Percentiles rank a stretch among this genome's conserved stretches.
phyloP scores from a whole-genome alignment of 2,329 filamentous ascomycete species.

The Colletotrichum sp. region DNA sequence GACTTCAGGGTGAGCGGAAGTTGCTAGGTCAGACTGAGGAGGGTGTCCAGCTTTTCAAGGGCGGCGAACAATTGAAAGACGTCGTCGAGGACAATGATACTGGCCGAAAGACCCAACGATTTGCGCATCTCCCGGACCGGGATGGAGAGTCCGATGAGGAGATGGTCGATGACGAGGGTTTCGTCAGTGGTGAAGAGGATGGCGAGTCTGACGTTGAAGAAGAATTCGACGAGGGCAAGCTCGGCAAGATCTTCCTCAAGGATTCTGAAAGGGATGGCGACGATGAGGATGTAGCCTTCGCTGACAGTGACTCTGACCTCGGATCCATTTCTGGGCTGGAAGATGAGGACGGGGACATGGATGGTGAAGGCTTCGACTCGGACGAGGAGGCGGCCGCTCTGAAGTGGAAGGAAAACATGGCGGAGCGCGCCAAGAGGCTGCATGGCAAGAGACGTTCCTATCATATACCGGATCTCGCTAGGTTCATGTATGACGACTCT shows the following conservation, averaged over 20 bases:
- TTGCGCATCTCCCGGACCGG: slow-evolving; percentile 62
- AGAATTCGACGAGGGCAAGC: slow-evolving; percentile 63
- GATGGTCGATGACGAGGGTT: slow-evolving; percentile 57
- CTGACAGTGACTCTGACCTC: slow-evolving; percentile 95
- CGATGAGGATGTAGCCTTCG: slow-evolving; percentile 83
- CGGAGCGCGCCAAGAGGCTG: slow-evolving; percentile 73
- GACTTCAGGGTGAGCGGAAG: slow-evolving; percentile 81
- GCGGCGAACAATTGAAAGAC: slow-evolving; percentile 70
- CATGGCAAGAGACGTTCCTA: slow-evolving; percentile 76
- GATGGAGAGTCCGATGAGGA: slow-evolving; percentile 53
- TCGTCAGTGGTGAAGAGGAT: slow-evolving; percentile 58
- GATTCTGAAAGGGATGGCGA: slow-evolving; percentile 54
- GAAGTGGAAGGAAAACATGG: slow-evolving; percentile 89
- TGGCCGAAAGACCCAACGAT: slow-evolving; percentile 64
- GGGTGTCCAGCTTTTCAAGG: slow-evolving; percentile 85
- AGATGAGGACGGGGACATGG: slow-evolving; percentile 45
- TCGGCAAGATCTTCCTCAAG: slow-evolving; percentile 66
- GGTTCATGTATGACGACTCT: slow-evolving; percentile 86
- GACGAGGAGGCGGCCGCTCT: slow-evolving; percentile 75
- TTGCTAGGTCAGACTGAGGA: slow-evolving; percentile 83
- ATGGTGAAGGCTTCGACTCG: slow-evolving; percentile 57
- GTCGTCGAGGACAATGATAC: slow-evolving; percentile 59
- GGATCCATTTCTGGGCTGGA: slow-evolving; percentile 77
- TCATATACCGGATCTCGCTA: slow-evolving; percentile 81
- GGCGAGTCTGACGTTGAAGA: slow-evolving; percentile 56